Evolutionary conservation across 73 alveolate species (phyloP), one percentile per base, ranked within the genome.

Genomic region (Paramecium caudatum): DNA sequence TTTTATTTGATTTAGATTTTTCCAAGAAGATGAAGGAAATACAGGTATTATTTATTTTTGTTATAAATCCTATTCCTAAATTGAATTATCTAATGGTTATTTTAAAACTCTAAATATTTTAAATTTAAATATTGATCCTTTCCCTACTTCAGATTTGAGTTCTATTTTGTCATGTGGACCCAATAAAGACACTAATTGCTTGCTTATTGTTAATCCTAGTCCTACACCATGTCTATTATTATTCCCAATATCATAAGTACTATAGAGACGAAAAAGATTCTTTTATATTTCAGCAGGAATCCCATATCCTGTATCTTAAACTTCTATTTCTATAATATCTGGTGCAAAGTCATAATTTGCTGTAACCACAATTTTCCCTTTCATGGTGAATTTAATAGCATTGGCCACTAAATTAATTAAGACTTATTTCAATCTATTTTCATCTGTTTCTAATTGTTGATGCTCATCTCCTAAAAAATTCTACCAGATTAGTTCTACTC

Each of bases 241-340:
- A 23, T 88, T 65, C 17, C 62, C 81, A 0, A 85, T 27, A 46
- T 88, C 91, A 46, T 39, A 69, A 4, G 93, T 65, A 27, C 83
- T 32, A 16, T 69, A 88, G 32, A 88, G 32, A 33, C 49, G 69
- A 47, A 88, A 88, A 3, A 88, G 68, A 25, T 88, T 88, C 43
- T 81, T 41, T 15, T 74, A 47, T 1, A 69, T 82, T 36, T 34
- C 82, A 9, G 19, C 61, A 16, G 93, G 61, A 62, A 88, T 88
- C 4, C 93, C 93, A 41, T 43, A 47, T 8, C 93, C 93, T 23
- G 93, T 69, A 49, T 88, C 93, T 5, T 19, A 34, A n/a, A 88
- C 93, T 12, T 50, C 47, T 36, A 69, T 5, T 10, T 69, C 86
- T 21, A 69, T 39, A 30, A 69, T 4, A 69, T 69, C 86, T 16